Evolutionary conservation across 169 alveolate genomes (phyloP).

Genomic region (Plasmodium coatneyi): DNA sequence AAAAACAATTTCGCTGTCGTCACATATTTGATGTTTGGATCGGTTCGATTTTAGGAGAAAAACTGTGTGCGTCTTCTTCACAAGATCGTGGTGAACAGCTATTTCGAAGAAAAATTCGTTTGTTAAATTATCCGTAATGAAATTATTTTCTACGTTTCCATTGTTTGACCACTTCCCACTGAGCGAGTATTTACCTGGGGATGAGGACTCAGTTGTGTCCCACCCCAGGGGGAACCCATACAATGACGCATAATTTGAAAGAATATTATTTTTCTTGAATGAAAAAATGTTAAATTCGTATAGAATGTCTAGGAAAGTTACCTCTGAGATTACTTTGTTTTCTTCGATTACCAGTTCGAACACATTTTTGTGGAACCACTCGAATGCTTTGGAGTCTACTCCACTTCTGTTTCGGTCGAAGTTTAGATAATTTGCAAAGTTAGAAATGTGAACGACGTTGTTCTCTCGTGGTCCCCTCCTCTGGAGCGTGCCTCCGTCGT

Average conservation of each 20-base stretch:
- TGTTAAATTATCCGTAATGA: conserved; percentile 25
- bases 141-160: not conserved
- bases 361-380: conserved; percentile 42
- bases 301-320: conserved; percentile 57
- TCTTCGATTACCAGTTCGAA: conserved; percentile 60
- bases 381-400: conserved; percentile 27
- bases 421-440: conserved; percentile 31
- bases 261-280: conserved; percentile 1
- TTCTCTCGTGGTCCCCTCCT: not conserved
- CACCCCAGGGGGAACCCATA: not conserved
- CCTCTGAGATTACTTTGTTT: conserved; percentile 18
- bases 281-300: conserved; percentile 53
- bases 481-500: not conserved
- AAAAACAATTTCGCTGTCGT: not conserved
- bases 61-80: conserved; percentile 34
- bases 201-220: not conserved
- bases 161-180: conserved; percentile 26
- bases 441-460: conserved; percentile 22
- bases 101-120: conserved; percentile 53
- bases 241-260: not conserved
- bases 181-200: not conserved
- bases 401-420: conserved; percentile 23
- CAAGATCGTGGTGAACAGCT: conserved; percentile 44
- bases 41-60: conserved; percentile 40
- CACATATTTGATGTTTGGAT: not conserved